Evolutionary conservation across 176 grass and related monocot genomes (phyloP), one percentile per base, ranked within the genome.

Genomic region (Cocos nucifera): DNA sequence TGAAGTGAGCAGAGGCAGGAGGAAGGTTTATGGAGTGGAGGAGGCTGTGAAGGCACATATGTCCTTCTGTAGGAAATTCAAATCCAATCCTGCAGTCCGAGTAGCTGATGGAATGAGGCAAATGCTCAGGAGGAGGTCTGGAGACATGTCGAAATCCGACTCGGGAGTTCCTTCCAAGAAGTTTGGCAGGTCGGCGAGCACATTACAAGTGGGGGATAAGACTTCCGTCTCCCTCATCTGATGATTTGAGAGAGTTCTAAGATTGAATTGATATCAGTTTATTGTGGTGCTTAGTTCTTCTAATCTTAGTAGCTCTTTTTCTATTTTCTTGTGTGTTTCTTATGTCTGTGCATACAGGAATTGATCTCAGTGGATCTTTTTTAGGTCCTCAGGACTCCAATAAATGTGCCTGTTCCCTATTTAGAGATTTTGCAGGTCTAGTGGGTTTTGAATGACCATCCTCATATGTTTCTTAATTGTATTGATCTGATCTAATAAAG

Each of bases 1-100:
- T 10, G 93, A 98, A 56, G 76, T 75, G 3, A 50, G 59, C 75
- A 88, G 73, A 52, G 78, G 58, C 65, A 91, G 73, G 63, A 73
- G 73, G 49, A 89, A 79, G 57, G 57, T 39, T 3, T 75, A 58
- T 2, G 93, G 73, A 0, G 78, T 92, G 32, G 81, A 91, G 62
- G 93, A 91, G 53, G 87, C 93, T 17, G 71, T 98, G 64, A 77
- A 70, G 63, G 81, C 84, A 16, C 93, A 88, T 74, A 98, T 88
- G 84, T 82, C 84, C 0, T 98, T 98, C 78, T 98, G 93, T 72
- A 79, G 63, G 28, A 85, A 72, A 76, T 81, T 75, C 49, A 83
- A 75, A 72, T 76, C 69, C 1, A 98, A 91, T 64, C 93, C 93
- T 0, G 81, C 84, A 0, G 70, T 91, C 21, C 56, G 73, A 19